phyloP scores from a whole-genome alignment of 2,329 filamentous ascomycete species.

The Tolypocladium amazonense region DNA sequence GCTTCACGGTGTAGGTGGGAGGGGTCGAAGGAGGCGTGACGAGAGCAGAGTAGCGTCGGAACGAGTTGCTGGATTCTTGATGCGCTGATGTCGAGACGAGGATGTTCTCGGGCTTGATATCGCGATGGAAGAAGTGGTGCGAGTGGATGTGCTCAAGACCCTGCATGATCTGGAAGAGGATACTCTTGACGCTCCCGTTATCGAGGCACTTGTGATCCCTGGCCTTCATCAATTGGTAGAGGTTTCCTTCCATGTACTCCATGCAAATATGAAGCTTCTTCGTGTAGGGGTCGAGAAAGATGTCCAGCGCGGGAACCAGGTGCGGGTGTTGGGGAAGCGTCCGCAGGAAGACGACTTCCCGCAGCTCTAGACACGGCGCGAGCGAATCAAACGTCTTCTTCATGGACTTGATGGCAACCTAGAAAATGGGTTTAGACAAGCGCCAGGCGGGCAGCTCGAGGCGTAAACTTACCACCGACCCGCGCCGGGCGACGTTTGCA shows the following conservation, averaged over 20 bases:
- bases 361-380: slow-evolving; percentile 77
- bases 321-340: slow-evolving; percentile 82
- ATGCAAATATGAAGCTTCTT: slow-evolving; percentile 97
- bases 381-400: slow-evolving; percentile 98
- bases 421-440: neutral
- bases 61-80: slow-evolving; percentile 72
- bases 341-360: slow-evolving; percentile 92
- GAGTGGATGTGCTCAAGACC: slow-evolving; percentile 96
- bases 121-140: slow-evolving; percentile 95
- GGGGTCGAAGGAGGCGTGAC: slow-evolving; percentile 94
- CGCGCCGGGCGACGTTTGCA: slow-evolving; percentile 75
- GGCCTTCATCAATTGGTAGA: slow-evolving; percentile 98
- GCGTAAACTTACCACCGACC: slow-evolving; percentile 67
- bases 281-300: slow-evolving; percentile 91
- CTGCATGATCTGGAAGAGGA: slow-evolving; percentile 92
- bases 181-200: slow-evolving; percentile 88
- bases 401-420: slow-evolving; percentile 99
- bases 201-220: slow-evolving; percentile 92
- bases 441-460: slow-evolving; percentile 2
- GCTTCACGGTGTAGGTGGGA: slow-evolving; percentile 91
- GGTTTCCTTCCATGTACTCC: slow-evolving; percentile 99
- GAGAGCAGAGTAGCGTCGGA: slow-evolving; percentile 84
- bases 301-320: slow-evolving; percentile 93
- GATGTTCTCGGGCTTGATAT: slow-evolving; percentile 99
- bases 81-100: slow-evolving; percentile 85